These are phyloP conservation scores for Tylopilus rubrobrunneus DNA, from an alignment of 768 basidiomycete species.

Conservation along the genomic window DNA sequence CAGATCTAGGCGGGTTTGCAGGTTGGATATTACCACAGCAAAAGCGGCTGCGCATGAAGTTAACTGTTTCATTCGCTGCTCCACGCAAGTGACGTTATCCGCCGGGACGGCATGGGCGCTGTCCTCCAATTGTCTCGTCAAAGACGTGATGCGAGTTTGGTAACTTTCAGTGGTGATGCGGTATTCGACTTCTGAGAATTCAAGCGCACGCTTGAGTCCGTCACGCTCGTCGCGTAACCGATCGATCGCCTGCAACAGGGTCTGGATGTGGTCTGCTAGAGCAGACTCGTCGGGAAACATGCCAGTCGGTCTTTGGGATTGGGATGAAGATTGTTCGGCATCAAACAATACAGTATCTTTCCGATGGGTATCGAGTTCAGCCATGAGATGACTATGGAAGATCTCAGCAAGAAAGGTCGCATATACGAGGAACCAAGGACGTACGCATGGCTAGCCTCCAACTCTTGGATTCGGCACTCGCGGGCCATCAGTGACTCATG, in stretches of 20 bases:
- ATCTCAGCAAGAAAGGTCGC: not conserved
- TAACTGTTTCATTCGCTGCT: conserved; percentile 29
- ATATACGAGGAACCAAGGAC: conserved; percentile 4
- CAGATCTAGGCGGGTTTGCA: conserved; percentile 30
- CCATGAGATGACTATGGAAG: conserved; percentile 17
- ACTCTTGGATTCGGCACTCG: conserved; percentile 22
- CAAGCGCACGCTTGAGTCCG: conserved; percentile 53
- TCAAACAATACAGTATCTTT: not conserved
- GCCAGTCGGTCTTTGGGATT: not conserved
- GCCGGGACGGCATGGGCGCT: conserved; percentile 15
- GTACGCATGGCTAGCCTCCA: conserved; percentile 27
- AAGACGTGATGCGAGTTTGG: conserved; percentile 44
- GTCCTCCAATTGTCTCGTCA: conserved; percentile 24
- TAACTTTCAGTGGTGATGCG: conserved; percentile 59
- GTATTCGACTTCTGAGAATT: conserved; percentile 67
- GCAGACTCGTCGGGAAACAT: conserved; percentile 18
- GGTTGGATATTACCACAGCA: conserved; percentile 37
- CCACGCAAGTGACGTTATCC: not conserved
- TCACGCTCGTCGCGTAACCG: conserved; percentile 68
- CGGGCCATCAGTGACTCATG: conserved; percentile 17
- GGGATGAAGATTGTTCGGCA: not conserved
- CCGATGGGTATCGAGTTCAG: conserved; percentile 13
- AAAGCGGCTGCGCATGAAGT: conserved; percentile 33
- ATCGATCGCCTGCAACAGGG: conserved; percentile 58
- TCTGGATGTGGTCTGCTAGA: conserved; percentile 44